Evolutionary conservation across 352 stramenopile genomes (phyloP), one percentile per base, ranked within the genome.

Genomic region (Phytopythium kandeliae): DNA sequence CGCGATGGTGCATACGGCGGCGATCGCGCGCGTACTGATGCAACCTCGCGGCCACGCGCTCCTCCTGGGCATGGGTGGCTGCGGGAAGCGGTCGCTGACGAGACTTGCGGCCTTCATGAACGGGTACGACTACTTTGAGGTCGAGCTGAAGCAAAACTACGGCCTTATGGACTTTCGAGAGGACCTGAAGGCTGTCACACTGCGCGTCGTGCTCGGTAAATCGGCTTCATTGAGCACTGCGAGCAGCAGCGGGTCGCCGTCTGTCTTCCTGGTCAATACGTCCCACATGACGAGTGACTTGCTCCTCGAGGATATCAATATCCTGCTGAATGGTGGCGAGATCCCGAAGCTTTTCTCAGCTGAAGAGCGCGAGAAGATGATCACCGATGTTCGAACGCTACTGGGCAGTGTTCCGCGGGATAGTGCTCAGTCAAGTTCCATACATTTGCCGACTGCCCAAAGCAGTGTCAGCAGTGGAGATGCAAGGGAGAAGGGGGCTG

Each of bases 261-360:
- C 76, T 0, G 73, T 92, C 22, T 73, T 96, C 41, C 64, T 97
- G 13, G 46, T 97, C 15, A 95, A 85, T 12, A 86, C 96, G 19
- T 71, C 71, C 0, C 82, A 96, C 53, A 65, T 96, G n/a, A 63
- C 81, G 17, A 88, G 76, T n/a, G 88, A 96, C 26, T 45, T 53
- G 0, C 92, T 95, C 54, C 54, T 97, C 4, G 86, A 96, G 47
- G 89, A 93, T 51, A 68, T 96, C 50, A 97, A 96, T 60, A 87
- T 87, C 2, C 58, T 97, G n/a, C 54, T 97, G 21, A 92, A 87
- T 34, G 81, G 75, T 28, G 88, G 78, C 10, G 69, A 91, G 15
- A 92, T 97, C 19, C 86, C 87, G 0, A 90, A 96, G 42, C 65
- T 96, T 1, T 97, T 96, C 38, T 52, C 73, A 0, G 54, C 85